These are phyloP conservation scores for Penicillium daleae DNA, from an alignment of 495 filamentous ascomycete species.

Conservation along the genomic window DNA sequence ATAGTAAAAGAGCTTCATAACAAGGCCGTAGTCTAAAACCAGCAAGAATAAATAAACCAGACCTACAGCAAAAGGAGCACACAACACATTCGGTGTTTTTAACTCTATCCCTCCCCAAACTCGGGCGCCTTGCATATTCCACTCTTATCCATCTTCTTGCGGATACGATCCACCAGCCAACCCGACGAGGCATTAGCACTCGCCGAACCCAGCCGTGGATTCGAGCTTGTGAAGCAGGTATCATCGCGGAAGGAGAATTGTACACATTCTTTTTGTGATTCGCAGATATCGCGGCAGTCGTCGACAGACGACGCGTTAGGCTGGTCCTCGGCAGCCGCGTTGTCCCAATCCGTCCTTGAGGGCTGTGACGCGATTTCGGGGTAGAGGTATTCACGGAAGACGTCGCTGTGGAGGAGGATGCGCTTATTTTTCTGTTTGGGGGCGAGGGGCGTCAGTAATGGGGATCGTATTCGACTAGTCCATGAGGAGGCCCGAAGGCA, in stretches of 20 bases:
- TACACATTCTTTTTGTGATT: slow-evolving; percentile 30
- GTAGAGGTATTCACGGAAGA: slow-evolving; percentile 49
- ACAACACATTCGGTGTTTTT: neutral
- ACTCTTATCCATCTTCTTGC: slow-evolving; percentile 35
- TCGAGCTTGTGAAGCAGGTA: slow-evolving; percentile 39
- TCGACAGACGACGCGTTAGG: slow-evolving; percentile 34
- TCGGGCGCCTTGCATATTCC: slow-evolving; percentile 39
- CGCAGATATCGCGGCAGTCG: slow-evolving; percentile 43
- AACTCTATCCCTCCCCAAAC: slow-evolving; percentile 30
- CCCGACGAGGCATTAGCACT: slow-evolving; percentile 36
- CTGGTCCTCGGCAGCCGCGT: slow-evolving; percentile 45
- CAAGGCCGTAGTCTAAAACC: neutral
- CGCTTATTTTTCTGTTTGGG: slow-evolving; percentile 35
- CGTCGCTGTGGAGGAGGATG: slow-evolving; percentile 46
- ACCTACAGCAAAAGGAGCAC: neutral
- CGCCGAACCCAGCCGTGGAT: slow-evolving; percentile 39
- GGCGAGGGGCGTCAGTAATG: neutral
- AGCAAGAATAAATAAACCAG: neutral
- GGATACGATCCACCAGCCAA: slow-evolving; percentile 40
- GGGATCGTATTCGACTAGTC: neutral
- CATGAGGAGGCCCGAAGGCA: neutral
- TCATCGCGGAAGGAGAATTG: slow-evolving; percentile 43
- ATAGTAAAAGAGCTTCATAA: neutral
- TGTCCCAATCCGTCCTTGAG: slow-evolving; percentile 48
- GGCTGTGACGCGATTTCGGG: slow-evolving; percentile 37